Evolutionary conservation across 208 protist species (phyloP).

Genomic region (Trypanosomatidae sp.): DNA sequence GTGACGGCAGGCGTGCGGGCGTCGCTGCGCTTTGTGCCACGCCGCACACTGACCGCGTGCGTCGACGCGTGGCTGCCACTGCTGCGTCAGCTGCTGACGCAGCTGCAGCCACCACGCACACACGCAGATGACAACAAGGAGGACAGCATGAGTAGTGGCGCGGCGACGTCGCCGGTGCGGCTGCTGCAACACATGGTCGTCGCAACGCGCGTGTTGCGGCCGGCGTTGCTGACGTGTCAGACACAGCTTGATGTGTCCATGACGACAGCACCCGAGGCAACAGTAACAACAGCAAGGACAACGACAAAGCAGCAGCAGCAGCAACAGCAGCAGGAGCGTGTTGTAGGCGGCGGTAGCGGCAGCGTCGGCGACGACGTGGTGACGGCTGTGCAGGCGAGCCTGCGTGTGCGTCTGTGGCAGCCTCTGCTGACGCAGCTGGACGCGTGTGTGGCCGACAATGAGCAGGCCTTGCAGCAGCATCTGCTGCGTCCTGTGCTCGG

Average conservation of each 20-base stretch:
- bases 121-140: conserved; percentile 2
- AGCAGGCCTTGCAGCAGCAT: conserved; percentile 10
- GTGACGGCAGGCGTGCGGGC: conserved; percentile 6
- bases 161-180: no score
- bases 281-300: no score
- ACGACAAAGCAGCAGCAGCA: no score
- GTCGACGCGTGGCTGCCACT: conserved; percentile 15
- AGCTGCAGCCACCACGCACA: conserved; percentile 3
- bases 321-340: conserved; percentile 19
- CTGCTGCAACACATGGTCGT: conserved; percentile 11
- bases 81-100: conserved; percentile 10
- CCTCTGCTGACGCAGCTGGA: conserved; percentile 23
- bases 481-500: conserved; percentile 29
- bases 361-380: conserved; percentile 9
- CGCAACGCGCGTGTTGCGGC: conserved; percentile 7
- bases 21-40: conserved; percentile 30
- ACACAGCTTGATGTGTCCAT: no score
- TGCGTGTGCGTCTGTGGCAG: conserved; percentile 23
- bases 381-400: conserved; percentile 2
- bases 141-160: not conserved
- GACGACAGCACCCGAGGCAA: no score
- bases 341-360: conserved; percentile 17
- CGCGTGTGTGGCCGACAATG: conserved; percentile 7
- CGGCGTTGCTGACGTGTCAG: conserved; percentile 10
- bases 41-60: conserved; percentile 28